phyloP scores from a whole-genome alignment of 1,284 basidiomycete genomes.

The Thelephora terrestris region DNA sequence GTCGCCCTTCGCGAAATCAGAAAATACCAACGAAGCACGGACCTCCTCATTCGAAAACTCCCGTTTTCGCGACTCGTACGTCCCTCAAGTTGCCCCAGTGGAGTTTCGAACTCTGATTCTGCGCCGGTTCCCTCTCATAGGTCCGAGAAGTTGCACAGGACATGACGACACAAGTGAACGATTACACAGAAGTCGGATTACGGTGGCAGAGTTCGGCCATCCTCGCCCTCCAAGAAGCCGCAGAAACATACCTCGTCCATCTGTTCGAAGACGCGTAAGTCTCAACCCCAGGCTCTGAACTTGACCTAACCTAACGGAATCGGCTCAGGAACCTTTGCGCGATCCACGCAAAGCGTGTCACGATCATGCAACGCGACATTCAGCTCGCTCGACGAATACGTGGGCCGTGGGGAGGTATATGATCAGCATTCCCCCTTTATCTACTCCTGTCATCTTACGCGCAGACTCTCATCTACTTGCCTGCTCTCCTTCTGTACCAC shows the following conservation, averaged over 20 bases:
- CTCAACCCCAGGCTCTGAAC: background rate
- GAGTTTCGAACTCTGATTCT: background rate
- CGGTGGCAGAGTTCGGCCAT: conserved; percentile 92
- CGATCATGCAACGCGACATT: conserved; percentile 96
- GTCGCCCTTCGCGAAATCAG: conserved; percentile 87
- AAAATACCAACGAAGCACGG: conserved; percentile 89
- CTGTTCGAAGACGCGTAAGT: conserved; percentile 94
- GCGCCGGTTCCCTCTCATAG: conserved; percentile 28
- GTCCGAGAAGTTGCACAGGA: conserved; percentile 88
- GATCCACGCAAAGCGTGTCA: conserved; percentile 97
- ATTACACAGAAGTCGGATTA: conserved; percentile 47
- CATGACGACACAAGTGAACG: conserved; percentile 69
- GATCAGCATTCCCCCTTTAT: conserved; percentile 9
- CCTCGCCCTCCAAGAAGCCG: conserved; percentile 87
- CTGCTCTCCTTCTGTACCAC: no score
- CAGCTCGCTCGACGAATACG: conserved; percentile 92
- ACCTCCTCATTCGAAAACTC: conserved; percentile 77
- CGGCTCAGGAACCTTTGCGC: conserved; percentile 78
- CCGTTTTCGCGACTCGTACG: conserved; percentile 88
- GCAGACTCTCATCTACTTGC: no score
- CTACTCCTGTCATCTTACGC: background rate
- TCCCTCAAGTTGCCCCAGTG: conserved; percentile 10
- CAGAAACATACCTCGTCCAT: conserved; percentile 90
- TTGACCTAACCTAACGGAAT: background rate
- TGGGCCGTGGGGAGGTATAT: conserved; percentile 59